Percentiles rank a stretch among this genome's conserved stretches.
Evolutionary conservation across 495 filamentous ascomycete species (phyloP).

Genomic region (Thozetella sp.): DNA sequence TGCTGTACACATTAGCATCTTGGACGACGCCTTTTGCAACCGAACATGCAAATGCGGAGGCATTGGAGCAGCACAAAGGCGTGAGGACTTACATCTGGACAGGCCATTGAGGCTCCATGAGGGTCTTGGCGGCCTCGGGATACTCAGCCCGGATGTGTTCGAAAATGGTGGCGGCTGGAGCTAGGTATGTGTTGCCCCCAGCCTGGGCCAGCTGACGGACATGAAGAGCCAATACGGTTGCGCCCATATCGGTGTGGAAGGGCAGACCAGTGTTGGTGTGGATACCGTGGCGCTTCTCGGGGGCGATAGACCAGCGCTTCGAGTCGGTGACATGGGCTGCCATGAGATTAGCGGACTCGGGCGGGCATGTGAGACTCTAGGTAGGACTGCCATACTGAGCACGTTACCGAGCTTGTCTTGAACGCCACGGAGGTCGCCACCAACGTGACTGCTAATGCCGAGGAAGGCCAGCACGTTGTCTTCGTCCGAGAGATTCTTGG

Average conservation of each 20-base stretch:
- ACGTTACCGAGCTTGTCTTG: slow-evolving; percentile 49
- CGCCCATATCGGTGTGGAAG: slow-evolving; percentile 47
- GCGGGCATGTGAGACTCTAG: not conserved
- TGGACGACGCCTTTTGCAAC: not conserved
- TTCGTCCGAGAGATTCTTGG: slow-evolving; percentile 35
- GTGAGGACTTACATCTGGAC: slow-evolving; percentile 41
- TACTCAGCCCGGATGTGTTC: slow-evolving; percentile 30
- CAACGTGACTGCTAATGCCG: slow-evolving; percentile 52
- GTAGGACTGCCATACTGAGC: slow-evolving; percentile 33
- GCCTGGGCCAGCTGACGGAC: slow-evolving; percentile 34
- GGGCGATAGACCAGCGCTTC: slow-evolving; percentile 36
- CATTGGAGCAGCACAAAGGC: slow-evolving; percentile 1
- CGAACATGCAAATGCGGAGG: not conserved
- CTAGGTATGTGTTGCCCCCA: slow-evolving; percentile 41
- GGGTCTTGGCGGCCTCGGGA: slow-evolving; percentile 27
- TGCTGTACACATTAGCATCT: slow-evolving; percentile 21
- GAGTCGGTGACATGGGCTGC: slow-evolving; percentile 48
- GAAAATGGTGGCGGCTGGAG: slow-evolving; percentile 38
- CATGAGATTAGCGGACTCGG: slow-evolving; percentile 5
- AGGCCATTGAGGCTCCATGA: slow-evolving; percentile 36
- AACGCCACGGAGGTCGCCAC: slow-evolving; percentile 41
- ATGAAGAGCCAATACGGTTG: slow-evolving; percentile 42
- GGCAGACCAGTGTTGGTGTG: slow-evolving; percentile 39
- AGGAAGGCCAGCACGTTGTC: slow-evolving; percentile 52
- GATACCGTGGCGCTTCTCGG: slow-evolving; percentile 44